Conservation (phyloP, 2,329 filamentous ascomycete genomes). For the Aspergillus sp. region DNA sequence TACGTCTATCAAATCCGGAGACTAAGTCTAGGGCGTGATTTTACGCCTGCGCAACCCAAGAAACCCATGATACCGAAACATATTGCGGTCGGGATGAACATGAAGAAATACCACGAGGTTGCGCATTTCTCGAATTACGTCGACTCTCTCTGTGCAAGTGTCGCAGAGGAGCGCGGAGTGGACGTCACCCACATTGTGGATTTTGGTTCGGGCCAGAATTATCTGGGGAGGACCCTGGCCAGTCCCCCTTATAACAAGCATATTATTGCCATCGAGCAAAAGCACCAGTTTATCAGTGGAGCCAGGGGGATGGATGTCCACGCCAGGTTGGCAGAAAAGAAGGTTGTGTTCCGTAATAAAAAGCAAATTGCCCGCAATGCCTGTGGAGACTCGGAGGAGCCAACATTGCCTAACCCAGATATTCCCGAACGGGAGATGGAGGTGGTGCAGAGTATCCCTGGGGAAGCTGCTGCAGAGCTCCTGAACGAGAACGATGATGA, state of each 20-base stretch:
- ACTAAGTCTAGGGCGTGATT: constrained; percentile 59
- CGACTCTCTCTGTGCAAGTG: constrained; percentile 53
- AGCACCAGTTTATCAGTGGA: constrained; percentile 74
- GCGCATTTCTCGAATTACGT: constrained; percentile 83
- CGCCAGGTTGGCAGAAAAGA: constrained; percentile 66
- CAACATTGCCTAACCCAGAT: constrained; percentile 2
- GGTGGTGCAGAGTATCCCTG: constrained; percentile 1
- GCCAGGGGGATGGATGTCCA: constrained; percentile 77
- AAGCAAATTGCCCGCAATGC: constrained; percentile 42
- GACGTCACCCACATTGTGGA: constrained; percentile 80
- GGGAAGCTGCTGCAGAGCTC: constrained; percentile 5
- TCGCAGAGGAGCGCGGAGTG: constrained; percentile 40
- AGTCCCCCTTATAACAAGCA: constrained; percentile 76
- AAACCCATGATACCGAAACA: constrained; percentile 54
- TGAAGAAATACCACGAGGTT: constrained; percentile 93
- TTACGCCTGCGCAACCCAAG: constrained; percentile 34
- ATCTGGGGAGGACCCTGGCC: constrained; percentile 79
- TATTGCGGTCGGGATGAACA: constrained; percentile 83
- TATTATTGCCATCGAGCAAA: constrained; percentile 84
- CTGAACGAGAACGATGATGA: constrained; percentile 12
- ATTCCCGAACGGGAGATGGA: background rate
- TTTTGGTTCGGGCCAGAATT: constrained; percentile 95
- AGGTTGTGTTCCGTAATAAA: constrained; percentile 70
- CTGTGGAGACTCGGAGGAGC: constrained; percentile 12
- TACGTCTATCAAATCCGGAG: constrained; percentile 66